These are phyloP conservation scores for Immersiporthe knoxdaviesiana DNA, from an alignment of 2,329 filamentous ascomycete genomes.

Conservation along the genomic window DNA sequence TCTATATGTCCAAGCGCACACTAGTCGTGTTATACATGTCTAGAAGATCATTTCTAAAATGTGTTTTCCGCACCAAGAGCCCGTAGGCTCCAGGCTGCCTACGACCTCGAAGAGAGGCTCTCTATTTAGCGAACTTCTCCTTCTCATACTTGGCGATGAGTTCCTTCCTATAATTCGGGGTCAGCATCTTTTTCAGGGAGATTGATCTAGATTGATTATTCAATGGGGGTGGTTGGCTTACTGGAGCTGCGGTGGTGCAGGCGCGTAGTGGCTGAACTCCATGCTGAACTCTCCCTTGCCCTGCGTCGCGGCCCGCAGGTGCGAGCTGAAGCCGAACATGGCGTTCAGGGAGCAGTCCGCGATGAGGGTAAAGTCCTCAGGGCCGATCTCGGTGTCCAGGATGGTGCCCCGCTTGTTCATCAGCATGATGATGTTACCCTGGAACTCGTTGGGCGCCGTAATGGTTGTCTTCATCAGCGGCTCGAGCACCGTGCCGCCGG, in stretches of 20 bases:
- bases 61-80: not conserved
- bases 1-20: conserved; percentile 20
- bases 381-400: conserved; percentile 90
- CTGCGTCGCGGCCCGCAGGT: conserved; percentile 90
- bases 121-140: conserved; percentile 40
- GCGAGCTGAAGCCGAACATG: conserved; percentile 97
- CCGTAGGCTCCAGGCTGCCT: not conserved
- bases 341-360: conserved; percentile 92
- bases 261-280: conserved; percentile 96
- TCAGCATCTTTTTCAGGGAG: conserved; percentile 29
- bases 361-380: conserved; percentile 89
- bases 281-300: conserved; percentile 98
- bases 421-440: conserved; percentile 91
- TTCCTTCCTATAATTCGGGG: conserved; percentile 54
- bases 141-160: conserved; percentile 62
- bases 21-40: conserved; percentile 23
- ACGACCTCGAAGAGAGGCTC: not conserved
- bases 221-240: conserved; percentile 49
- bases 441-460: conserved; percentile 94
- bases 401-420: conserved; percentile 97
- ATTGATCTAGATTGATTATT: not conserved
- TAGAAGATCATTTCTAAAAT: conserved; percentile 23
- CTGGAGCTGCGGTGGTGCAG: conserved; percentile 87
- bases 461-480: conserved; percentile 98
- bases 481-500: conserved; percentile 83